Conservation (phyloP, 2,329 filamentous ascomycete species). For the Fusarium longipes region DNA sequence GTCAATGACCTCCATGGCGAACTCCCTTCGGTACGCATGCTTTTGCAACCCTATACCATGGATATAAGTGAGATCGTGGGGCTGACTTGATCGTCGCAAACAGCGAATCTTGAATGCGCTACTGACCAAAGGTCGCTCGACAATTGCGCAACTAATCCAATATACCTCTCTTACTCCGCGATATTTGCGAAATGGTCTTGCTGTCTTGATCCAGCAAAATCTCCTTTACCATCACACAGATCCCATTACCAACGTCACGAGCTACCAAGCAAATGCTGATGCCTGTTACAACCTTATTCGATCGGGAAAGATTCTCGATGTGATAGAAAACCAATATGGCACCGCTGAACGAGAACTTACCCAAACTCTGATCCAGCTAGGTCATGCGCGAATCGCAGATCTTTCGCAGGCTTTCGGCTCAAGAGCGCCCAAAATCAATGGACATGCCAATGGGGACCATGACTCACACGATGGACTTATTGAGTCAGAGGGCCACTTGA, state of each 20-base stretch:
- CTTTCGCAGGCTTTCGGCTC: constrained; percentile 71
- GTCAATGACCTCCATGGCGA: constrained; percentile 92
- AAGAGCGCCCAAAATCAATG: constrained; percentile 52
- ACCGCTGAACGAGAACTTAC: constrained; percentile 78
- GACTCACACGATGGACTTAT: constrained; percentile 52
- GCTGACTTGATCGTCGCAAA: constrained; percentile 45
- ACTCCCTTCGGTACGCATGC: constrained; percentile 81
- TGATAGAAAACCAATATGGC: constrained; percentile 80
- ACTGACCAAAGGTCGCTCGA: constrained; percentile 80
- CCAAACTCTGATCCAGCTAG: constrained; percentile 78
- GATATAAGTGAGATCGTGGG: constrained; percentile 34
- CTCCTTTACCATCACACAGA: constrained; percentile 80
- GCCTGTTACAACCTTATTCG: constrained; percentile 86
- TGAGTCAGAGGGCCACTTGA: constrained; percentile 60
- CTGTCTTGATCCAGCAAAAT: constrained; percentile 88
- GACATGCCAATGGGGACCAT: constrained; percentile 51
- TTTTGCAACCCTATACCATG: constrained; percentile 20
- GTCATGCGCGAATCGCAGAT: constrained; percentile 79
- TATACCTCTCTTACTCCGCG: constrained; percentile 78
- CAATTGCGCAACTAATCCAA: constrained; percentile 74
- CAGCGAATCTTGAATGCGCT: constrained; percentile 88
- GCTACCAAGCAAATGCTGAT: constrained; percentile 85
- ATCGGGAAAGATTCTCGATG: constrained; percentile 81
- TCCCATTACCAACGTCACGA: constrained; percentile 69
- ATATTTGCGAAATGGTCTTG: constrained; percentile 83